Percentiles rank a stretch among this genome's conserved stretches.
phyloP scores from a whole-genome alignment of 164 flowering plant species.

The Nelumbo lutea region DNA sequence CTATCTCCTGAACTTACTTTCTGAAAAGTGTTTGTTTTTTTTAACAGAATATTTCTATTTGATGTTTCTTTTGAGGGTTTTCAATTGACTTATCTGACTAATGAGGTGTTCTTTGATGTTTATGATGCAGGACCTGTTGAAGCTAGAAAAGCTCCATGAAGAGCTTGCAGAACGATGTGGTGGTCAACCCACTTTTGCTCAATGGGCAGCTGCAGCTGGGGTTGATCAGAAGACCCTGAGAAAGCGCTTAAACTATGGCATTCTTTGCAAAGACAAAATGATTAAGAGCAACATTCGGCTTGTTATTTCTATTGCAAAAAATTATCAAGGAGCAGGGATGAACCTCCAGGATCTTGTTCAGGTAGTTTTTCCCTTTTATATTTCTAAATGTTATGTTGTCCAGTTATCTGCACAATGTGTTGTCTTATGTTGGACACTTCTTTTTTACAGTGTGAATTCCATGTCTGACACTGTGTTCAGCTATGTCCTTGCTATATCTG shows the following conservation, averaged over 20 bases:
- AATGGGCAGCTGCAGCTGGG: slow-evolving; percentile 92
- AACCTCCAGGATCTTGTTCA: slow-evolving; percentile 95
- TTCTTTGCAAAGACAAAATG: slow-evolving; percentile 81
- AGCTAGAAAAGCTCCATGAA: slow-evolving; percentile 62
- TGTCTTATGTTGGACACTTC: background rate
- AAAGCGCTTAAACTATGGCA: slow-evolving; percentile 63
- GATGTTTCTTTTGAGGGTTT: background rate
- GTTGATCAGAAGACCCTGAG: slow-evolving; percentile 71
- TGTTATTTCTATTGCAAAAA: slow-evolving; percentile 94
- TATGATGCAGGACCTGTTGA: slow-evolving; percentile 62
- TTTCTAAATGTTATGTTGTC: slow-evolving; percentile 1
- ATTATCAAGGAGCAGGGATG: slow-evolving; percentile 83
- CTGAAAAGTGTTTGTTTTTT: background rate
- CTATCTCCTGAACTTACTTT: background rate
- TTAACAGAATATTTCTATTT: background rate
- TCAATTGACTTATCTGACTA: background rate
- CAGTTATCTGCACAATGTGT: background rate
- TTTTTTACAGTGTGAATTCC: no score
- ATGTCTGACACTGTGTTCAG: no score
- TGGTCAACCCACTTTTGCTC: slow-evolving; percentile 59
- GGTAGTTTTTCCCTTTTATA: slow-evolving; percentile 34
- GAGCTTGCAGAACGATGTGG: slow-evolving; percentile 66
- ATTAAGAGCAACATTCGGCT: slow-evolving; percentile 89
- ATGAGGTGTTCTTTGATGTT: background rate
- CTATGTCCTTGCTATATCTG: no score